Conservation (phyloP, 208 protist genomes). For the Plasmodiophora brassicae region DNA sequence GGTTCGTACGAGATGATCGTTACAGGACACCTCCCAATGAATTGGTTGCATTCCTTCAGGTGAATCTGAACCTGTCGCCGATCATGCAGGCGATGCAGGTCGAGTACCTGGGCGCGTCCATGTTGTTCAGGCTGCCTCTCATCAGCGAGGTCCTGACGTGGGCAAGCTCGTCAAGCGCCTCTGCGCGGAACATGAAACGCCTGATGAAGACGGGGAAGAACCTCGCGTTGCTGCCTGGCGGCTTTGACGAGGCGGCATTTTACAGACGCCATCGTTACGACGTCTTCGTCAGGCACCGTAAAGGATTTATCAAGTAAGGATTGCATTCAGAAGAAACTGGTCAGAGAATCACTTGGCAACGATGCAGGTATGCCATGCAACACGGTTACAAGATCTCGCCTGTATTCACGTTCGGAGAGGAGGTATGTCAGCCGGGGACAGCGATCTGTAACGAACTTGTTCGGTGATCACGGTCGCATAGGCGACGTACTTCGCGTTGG, state of each 20-base stretch:
- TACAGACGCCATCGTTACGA: not conserved
- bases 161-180: not conserved
- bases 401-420: conserved; percentile 11
- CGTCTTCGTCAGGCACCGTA: not conserved
- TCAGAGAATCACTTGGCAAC: no score
- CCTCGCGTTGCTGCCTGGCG: not conserved
- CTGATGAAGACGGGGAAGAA: not conserved
- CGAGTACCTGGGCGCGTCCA: not conserved
- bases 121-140: not conserved
- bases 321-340: no score
- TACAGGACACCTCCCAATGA: not conserved
- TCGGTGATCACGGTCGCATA: no score
- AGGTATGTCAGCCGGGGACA: no score
- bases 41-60: not conserved
- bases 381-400: conserved; percentile 18
- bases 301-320: conserved; percentile 24
- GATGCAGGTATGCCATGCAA: not conserved
- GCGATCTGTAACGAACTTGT: no score
- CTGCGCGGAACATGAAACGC: not conserved
- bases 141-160: not conserved
- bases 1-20: not conserved
- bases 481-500: not conserved
- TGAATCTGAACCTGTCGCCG: not conserved
- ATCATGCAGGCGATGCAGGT: not conserved
- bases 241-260: not conserved